phyloP scores from a whole-genome alignment of 345 rosid genomes.

The Hevea brasiliensis region DNA sequence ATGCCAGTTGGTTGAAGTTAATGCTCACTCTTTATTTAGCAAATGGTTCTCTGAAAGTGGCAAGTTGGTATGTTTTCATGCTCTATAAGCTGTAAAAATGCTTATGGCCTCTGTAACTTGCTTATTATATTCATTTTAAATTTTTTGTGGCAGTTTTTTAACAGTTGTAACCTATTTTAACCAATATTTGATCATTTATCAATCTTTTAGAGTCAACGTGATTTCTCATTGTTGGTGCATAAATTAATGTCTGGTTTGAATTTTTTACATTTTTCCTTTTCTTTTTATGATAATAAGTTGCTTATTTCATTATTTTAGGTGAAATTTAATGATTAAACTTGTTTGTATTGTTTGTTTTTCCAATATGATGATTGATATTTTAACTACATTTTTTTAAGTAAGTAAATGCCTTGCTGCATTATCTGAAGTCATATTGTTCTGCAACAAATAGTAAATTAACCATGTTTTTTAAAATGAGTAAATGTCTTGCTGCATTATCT shows the following conservation, averaged over 20 bases:
- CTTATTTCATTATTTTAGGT: background rate
- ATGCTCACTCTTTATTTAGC: constrained; percentile 97
- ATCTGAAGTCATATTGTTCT: background rate
- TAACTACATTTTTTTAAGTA: background rate
- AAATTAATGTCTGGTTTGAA: background rate
- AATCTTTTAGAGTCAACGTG: background rate
- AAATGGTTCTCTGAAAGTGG: constrained; percentile 99
- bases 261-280: background rate
- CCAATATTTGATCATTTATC: background rate
- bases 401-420: background rate
- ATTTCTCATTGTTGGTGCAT: background rate
- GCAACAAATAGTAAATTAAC: background rate
- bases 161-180: background rate
- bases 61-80: constrained; percentile 66
- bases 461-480: background rate
- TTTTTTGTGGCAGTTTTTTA: background rate
- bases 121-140: background rate
- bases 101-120: background rate
- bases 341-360: background rate
- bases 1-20: constrained; percentile 92
- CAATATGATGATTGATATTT: background rate
- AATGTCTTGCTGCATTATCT: too few relatives aligned
- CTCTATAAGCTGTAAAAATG: background rate
- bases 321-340: background rate
- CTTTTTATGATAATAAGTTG: background rate